Base-by-base conservation (phyloP, 2,329 filamentous ascomycete species). In the Paracamarosporium sp. region DNA sequence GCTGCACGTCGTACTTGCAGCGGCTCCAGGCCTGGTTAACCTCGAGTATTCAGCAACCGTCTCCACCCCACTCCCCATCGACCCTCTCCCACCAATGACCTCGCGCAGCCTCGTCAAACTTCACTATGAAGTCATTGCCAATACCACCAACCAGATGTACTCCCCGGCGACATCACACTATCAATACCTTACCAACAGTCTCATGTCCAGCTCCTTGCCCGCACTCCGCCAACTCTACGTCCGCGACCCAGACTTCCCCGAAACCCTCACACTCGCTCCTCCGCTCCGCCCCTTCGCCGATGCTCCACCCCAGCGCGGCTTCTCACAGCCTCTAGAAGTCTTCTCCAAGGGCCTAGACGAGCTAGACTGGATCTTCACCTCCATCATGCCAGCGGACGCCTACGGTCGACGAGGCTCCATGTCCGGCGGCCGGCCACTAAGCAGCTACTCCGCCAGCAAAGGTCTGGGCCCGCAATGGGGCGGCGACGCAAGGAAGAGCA, bases 161-260 rank as follows among this genome's bases (percentile, higher is more conserved):
- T 77, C 81, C 0, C 81, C 83, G 1, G 78, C 81, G 6, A 78
- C 80, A 24, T 85, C 83, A 17, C 96, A 97, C 79, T 96, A 97
- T 76, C 86, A 87, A 59, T 97, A 97, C 76, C 86, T 98, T 20
- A 88, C 92, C 25, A 86, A 86, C n/a, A 96, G 92, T 0, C 85
- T 98, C 30, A 86, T 95, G 59, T 85, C 87, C 15, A 90, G 89
- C 60, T 85, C 87, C 7, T 83, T 98, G 7, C 92, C 93, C 1
- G 85, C 84, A 33, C 83, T 98, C 8, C 84, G 84, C 33, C 86
- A 88, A 22, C 85, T 98, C 7, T 97, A 96, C 73, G 94, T 97
- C 17, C 90, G 92, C 50, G 93, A 97, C 68, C 86, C 90, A 25
- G 83, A 86, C 48, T 97, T 98, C 72, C 88, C 93, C 1, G 92